A percentile compares a stretch with the other conserved stretches of the same genome.
Conservation (phyloP, 192 early-diverging fungal species). For the Mortierella hygrophila region DNA sequence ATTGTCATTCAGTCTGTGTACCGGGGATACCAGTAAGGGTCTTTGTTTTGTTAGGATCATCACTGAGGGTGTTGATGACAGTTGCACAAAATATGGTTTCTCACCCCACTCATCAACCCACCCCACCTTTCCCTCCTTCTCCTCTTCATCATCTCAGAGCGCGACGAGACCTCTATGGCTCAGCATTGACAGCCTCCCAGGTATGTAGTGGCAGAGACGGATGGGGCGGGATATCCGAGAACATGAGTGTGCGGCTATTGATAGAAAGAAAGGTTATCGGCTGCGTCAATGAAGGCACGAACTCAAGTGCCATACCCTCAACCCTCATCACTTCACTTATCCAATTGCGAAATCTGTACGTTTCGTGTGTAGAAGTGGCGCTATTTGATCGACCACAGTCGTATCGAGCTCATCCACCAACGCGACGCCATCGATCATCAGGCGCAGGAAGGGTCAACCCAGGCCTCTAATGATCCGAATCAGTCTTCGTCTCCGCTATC, state of each 20-base stretch:
- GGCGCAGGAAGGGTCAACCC: not conserved
- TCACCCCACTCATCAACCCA: not conserved
- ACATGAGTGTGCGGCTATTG: not conserved
- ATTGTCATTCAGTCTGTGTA: conserved; percentile 38
- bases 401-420: conserved; percentile 39
- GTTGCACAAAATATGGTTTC: not conserved
- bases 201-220: not conserved
- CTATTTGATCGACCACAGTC: conserved; percentile 38
- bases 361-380: conserved; percentile 46
- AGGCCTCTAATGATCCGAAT: conserved; percentile 21
- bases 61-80: not conserved
- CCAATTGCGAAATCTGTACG: not conserved
- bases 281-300: not conserved
- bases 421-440: conserved; percentile 18
- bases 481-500: not conserved
- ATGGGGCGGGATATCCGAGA: not conserved
- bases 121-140: not conserved
- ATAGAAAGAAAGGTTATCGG: not conserved
- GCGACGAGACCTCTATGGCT: conserved; percentile 32
- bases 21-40: conserved; percentile 42
- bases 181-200: conserved; percentile 38
- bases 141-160: conserved; percentile 2
- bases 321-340: not conserved
- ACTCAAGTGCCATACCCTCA: not conserved
- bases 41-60: not conserved